Base-by-base conservation (phyloP, 495 filamentous ascomycete species). In the Podospora pseudoanserina region DNA sequence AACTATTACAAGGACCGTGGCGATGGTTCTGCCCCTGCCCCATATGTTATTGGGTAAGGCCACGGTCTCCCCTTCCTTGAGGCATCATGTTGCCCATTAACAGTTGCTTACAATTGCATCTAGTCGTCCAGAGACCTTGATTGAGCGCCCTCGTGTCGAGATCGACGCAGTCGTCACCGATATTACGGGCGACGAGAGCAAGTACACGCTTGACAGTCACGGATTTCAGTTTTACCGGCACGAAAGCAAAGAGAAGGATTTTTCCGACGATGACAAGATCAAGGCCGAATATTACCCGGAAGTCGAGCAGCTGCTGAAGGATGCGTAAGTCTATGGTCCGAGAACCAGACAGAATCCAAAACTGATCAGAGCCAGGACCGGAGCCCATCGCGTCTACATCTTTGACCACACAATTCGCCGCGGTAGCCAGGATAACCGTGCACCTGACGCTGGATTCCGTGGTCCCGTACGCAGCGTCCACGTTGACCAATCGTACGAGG, bases 351-450 rank as follows among this genome's bases (percentile, higher is more conserved):
- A 32, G 30, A 5, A 7, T 32, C 30, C 7, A 32, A 5, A 81
- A 13, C 13, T 49, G 39, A 4, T 18, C 18, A 5, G 23, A 28
- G 11, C 15, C 79, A 83, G 91, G 13, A 88, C 89, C 23, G 90
- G 89, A 23, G 85, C 85, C 2, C 81, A 87, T 44, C 81, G 86
- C 44, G 79, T 91, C 76, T 87, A 89, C 82, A 90, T 92, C 79
- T 92, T 91, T 75, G 88, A 91, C 80, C 88, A 91, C 76, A 92
- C 89, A 44, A 86, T 90, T 83, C 88, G 88, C n/a, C 87, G 32
- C 54, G 60, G 15, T 28, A 15, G 39, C n/a, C 65, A 55, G 11
- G 23, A 65, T 23, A 4, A 49, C 18, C 55, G 65, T 59, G 3
- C 15, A 0, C 55, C 16, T 18, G 65, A 65, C 26, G 32, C 57